A percentile compares a stretch with the other conserved stretches of the same genome.
Conservation (phyloP, 805 yeast genomes). For the Kluyveromyces wickerhamii region DNA sequence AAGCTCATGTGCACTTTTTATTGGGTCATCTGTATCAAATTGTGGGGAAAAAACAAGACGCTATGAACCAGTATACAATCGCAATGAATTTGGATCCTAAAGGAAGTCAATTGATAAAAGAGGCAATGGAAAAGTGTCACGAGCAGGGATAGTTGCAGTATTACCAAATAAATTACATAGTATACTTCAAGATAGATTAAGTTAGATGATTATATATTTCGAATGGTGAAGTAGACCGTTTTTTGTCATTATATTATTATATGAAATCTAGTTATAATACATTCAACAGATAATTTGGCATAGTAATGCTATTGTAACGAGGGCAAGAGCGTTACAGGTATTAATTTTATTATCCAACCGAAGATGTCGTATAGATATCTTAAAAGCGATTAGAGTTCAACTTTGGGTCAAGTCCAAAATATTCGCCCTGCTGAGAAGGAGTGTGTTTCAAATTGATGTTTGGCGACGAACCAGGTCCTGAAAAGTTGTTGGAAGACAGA, state of each 20-base stretch:
- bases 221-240: too few relatives aligned
- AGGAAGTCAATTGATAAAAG: conserved; percentile 77
- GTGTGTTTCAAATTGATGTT: conserved; percentile 4
- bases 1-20: conserved; percentile 84
- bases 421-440: conserved; percentile 6
- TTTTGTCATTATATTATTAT: too few relatives aligned
- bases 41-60: conserved; percentile 63
- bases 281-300: too few relatives aligned
- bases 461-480: conserved; percentile 5
- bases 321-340: too few relatives aligned
- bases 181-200: too few relatives aligned
- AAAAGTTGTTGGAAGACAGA: conserved; percentile 41
- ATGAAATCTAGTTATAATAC: too few relatives aligned
- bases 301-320: too few relatives aligned
- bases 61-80: conserved; percentile 76
- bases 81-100: conserved; percentile 91
- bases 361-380: too few relatives aligned
- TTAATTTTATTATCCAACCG: too few relatives aligned
- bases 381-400: conserved; percentile 6
- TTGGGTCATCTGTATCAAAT: conserved; percentile 81
- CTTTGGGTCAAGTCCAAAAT: conserved; percentile 10
- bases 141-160: conserved; percentile 17
- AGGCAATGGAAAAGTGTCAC: conserved; percentile 58
- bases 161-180: too few relatives aligned
- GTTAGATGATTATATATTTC: too few relatives aligned